These are phyloP conservation scores for Cubamyces sp. DNA, from an alignment of 768 basidiomycete genomes.

Conservation along the genomic window DNA sequence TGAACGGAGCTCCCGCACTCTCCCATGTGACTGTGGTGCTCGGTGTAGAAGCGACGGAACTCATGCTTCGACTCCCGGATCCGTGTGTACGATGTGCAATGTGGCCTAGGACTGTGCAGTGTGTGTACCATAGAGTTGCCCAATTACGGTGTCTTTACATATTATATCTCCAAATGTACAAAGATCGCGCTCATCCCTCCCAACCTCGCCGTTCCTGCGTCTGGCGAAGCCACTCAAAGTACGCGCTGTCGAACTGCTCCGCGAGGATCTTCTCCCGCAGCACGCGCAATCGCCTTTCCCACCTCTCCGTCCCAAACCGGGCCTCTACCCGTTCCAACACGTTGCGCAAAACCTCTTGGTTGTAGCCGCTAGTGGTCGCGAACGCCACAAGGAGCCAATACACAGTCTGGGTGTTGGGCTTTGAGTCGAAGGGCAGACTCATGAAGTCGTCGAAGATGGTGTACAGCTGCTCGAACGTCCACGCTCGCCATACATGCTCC, in stretches of 20 bases:
- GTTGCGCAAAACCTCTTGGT: constrained; percentile 51
- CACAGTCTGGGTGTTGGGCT: constrained; percentile 50
- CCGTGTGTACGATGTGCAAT: neutral
- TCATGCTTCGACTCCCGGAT: constrained; percentile 1
- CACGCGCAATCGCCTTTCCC: constrained; percentile 46
- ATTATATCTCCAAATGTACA: constrained; percentile 16
- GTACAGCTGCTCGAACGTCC: constrained; percentile 62
- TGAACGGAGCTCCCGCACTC: neutral
- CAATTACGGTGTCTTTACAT: constrained; percentile 18
- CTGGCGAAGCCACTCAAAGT: constrained; percentile 14
- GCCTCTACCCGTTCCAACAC: constrained; percentile 62
- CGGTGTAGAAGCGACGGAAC: constrained; percentile 17
- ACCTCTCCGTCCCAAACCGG: constrained; percentile 53
- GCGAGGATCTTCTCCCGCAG: constrained; percentile 48
- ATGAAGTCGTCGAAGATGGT: constrained; percentile 67
- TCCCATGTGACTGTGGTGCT: constrained; percentile 1
- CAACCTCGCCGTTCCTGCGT: neutral
- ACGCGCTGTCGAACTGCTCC: constrained; percentile 17
- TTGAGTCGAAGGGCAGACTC: constrained; percentile 48
- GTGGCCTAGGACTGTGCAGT: constrained; percentile 3
- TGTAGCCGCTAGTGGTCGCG: constrained; percentile 57
- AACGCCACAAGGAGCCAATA: constrained; percentile 76
- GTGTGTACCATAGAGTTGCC: constrained; percentile 16
- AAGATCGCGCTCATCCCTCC: neutral
- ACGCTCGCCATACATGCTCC: constrained; percentile 33